Evolutionary conservation across 2,329 filamentous ascomycete species (phyloP).

Genomic region (Sporothrix phasma): DNA sequence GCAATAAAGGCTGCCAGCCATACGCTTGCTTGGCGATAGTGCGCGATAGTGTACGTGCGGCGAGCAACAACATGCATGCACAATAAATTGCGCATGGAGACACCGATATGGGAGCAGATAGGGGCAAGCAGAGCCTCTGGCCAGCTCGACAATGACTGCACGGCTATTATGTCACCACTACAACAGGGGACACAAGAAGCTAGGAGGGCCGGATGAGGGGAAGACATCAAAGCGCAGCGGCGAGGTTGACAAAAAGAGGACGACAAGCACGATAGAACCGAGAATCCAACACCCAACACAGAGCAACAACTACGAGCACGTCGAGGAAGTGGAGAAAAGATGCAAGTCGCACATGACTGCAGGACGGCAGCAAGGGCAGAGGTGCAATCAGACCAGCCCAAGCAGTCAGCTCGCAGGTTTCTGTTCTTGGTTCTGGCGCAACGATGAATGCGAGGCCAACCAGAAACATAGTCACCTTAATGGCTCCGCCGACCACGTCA

Average conservation of each 20-base stretch:
- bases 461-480: neutral
- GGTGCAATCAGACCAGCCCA: neutral
- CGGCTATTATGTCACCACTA: slow-evolving; percentile 5
- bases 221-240: neutral
- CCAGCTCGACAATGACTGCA: neutral
- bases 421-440: neutral
- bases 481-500: neutral
- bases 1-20: slow-evolving; percentile 3
- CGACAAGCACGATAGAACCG: neutral
- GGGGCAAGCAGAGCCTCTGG: neutral
- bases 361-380: neutral
- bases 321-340: neutral
- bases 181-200: neutral
- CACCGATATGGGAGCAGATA: neutral
- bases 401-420: slow-evolving; percentile 6
- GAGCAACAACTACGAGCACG: neutral
- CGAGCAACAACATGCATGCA: slow-evolving; percentile 3
- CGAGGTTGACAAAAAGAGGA: neutral
- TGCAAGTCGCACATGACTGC: neutral
- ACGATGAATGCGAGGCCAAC: neutral
- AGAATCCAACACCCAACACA: neutral
- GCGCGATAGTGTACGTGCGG: slow-evolving; percentile 6
- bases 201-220: neutral
- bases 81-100: slow-evolving; percentile 4
- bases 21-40: slow-evolving; percentile 4